Percentiles rank a stretch among this genome's conserved stretches.
Evolutionary conservation across 495 filamentous ascomycete genomes (phyloP).

Genomic region (Talaromyces trachyspermus): DNA sequence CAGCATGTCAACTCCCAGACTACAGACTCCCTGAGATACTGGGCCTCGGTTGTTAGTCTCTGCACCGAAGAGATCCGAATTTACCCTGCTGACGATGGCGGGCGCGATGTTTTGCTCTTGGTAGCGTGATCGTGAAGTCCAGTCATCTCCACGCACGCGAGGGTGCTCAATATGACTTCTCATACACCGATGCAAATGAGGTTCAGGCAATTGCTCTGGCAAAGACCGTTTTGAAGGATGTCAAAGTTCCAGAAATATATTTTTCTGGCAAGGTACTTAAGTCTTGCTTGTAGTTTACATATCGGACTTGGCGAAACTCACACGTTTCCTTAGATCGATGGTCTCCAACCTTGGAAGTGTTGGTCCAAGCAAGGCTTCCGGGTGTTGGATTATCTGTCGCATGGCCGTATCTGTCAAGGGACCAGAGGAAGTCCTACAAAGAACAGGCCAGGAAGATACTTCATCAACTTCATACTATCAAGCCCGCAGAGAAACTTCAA

Average conservation of each 20-base stretch:
- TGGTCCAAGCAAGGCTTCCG: conserved; percentile 35
- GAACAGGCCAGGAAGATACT: conserved; percentile 31
- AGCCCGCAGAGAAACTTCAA: conserved; percentile 14
- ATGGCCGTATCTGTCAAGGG: conserved; percentile 33
- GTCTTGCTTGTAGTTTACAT: conserved; percentile 15
- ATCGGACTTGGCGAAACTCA: no score
- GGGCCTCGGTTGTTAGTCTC: conserved; percentile 25
- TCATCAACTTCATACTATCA: conserved; percentile 17
- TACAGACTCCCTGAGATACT: conserved; percentile 27
- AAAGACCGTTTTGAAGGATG: conserved; percentile 16
- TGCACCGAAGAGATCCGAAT: conserved; percentile 26
- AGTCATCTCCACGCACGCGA: conserved; percentile 25
- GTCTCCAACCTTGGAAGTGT: conserved; percentile 24
- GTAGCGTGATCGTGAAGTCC: conserved; percentile 40
- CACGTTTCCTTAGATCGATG: conserved; percentile 31
- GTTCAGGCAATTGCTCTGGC: conserved; percentile 26
- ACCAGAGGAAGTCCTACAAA: conserved; percentile 33
- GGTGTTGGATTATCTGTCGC: conserved; percentile 35
- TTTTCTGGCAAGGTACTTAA: conserved; percentile 31
- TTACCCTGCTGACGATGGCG: conserved; percentile 28
- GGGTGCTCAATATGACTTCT: conserved; percentile 26
- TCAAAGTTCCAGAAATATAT: conserved; percentile 32
- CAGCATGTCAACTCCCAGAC: conserved; percentile 26
- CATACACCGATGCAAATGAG: conserved; percentile 36
- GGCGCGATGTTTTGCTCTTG: conserved; percentile 37